A percentile compares a stretch with the other conserved stretches of the same genome.
These are phyloP conservation scores for Pseudoturritis turrita DNA, from an alignment of 345 rosid species.

Conservation along the genomic window DNA sequence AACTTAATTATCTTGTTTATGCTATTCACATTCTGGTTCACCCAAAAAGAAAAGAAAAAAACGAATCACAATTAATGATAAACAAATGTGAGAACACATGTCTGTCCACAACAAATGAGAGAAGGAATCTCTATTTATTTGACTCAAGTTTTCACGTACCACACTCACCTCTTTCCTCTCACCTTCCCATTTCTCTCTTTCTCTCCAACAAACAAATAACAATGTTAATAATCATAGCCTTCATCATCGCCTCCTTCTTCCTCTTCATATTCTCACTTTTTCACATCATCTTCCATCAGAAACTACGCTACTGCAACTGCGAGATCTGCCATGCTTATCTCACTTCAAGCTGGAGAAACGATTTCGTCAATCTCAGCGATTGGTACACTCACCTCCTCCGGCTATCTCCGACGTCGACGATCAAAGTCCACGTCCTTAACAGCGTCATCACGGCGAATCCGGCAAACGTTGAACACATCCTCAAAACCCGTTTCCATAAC, in stretches of 20 bases:
- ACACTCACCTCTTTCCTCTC: slow-evolving; percentile 12
- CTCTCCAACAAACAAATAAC: background rate
- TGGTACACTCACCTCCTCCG: slow-evolving; percentile 73
- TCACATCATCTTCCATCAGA: slow-evolving; percentile 19
- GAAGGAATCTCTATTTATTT: slow-evolving; percentile 21
- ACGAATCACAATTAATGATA: background rate
- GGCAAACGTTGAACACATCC: slow-evolving; percentile 61
- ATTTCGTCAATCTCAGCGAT: slow-evolving; percentile 58
- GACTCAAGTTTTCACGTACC: slow-evolving; percentile 1
- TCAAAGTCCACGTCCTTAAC: slow-evolving; percentile 66
- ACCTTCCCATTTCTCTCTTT: slow-evolving; percentile 4
- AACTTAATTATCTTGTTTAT: too few species aligned
- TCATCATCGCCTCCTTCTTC: slow-evolving; percentile 19
- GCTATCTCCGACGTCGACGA: slow-evolving; percentile 50
- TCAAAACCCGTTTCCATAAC: slow-evolving; percentile 60
- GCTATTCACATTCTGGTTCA: background rate
- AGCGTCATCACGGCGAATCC: slow-evolving; percentile 68
- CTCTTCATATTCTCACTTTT: slow-evolving; percentile 5
- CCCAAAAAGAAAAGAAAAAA: background rate
- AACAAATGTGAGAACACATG: slow-evolving; percentile 9
- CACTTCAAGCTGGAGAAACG: slow-evolving; percentile 48
- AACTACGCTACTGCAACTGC: slow-evolving; percentile 61
- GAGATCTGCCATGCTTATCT: slow-evolving; percentile 59
- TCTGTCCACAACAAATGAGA: slow-evolving; percentile 8
- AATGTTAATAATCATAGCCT: slow-evolving; percentile 12